Evolutionary conservation across 2,329 filamentous ascomycete species (phyloP).

Genomic region (Aspergillus pseudoglaucus): DNA sequence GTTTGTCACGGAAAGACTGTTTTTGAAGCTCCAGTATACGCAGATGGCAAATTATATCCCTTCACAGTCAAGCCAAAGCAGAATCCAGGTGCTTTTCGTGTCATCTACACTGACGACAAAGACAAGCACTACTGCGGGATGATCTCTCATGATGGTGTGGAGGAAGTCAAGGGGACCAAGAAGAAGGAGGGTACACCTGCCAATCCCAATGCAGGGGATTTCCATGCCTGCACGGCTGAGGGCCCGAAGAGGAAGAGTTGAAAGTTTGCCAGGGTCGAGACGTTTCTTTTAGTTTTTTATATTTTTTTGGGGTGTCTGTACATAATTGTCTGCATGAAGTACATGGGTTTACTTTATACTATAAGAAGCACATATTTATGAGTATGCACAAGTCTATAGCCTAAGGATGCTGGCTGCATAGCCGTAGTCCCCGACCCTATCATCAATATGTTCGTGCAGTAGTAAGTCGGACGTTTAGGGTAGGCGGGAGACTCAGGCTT

Average conservation of each 20-base stretch:
- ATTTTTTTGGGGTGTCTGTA: neutral
- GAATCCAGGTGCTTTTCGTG: neutral
- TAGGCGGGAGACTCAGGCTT: too few species aligned
- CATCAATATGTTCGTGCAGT: too few species aligned
- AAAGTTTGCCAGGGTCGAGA: neutral
- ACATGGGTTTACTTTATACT: neutral
- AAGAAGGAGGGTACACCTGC: neutral
- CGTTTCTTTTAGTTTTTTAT: neutral
- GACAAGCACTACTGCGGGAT: neutral
- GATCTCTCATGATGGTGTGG: neutral
- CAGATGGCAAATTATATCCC: neutral
- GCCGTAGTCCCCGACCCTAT: too few species aligned
- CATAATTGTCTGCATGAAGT: neutral
- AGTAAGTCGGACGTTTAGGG: too few species aligned
- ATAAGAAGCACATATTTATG: neutral
- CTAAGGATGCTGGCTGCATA: too few species aligned
- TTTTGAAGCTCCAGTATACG: neutral
- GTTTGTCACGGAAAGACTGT: neutral
- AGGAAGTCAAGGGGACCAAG: neutral
- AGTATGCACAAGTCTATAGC: too few species aligned
- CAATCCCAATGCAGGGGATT: neutral
- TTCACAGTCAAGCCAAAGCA: neutral
- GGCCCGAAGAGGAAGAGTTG: neutral
- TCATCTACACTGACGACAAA: neutral
- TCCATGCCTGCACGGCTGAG: neutral